phyloP scores from a whole-genome alignment of 345 rosid genomes.

The Firmiana major region DNA sequence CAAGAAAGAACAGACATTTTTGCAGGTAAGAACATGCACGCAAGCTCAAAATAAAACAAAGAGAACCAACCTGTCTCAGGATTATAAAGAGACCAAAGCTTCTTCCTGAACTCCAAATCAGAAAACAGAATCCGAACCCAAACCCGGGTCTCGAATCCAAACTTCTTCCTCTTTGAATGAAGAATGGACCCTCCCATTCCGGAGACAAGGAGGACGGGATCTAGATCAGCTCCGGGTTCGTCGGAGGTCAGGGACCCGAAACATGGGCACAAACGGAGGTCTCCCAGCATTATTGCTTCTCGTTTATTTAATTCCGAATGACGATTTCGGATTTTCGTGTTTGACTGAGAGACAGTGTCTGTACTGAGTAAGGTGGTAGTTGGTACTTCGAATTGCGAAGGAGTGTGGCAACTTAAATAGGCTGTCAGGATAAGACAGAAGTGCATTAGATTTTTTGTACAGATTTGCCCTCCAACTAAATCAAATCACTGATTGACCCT shows the following conservation, averaged over 20 bases:
- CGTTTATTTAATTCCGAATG: background rate
- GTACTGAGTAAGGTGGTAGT: background rate
- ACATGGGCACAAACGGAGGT: constrained; percentile 45
- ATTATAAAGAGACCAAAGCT: constrained; percentile 75
- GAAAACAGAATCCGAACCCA: constrained; percentile 86
- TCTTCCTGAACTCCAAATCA: constrained; percentile 71
- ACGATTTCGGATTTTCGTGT: too few relatives aligned
- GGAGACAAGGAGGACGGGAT: constrained; percentile 70
- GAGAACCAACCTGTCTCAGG: constrained; percentile 74
- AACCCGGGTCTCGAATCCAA: constrained; percentile 56
- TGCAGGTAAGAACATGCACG: background rate
- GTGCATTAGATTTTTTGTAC: background rate
- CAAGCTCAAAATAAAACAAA: background rate
- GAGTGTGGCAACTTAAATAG: background rate
- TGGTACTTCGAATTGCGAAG: background rate
- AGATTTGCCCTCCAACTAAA: too few relatives aligned
- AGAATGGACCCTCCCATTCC: constrained; percentile 82
- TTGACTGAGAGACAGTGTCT: background rate
- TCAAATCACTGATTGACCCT: background rate
- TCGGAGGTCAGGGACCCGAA: constrained; percentile 31
- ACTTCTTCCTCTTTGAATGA: constrained; percentile 53
- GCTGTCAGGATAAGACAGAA: background rate
- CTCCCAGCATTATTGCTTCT: constrained; percentile 6
- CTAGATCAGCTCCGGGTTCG: constrained; percentile 31
- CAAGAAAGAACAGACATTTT: background rate